Percentiles rank a stretch among this genome's conserved stretches.
These are phyloP conservation scores for Fragosphaeria purpurea DNA, from an alignment of 2,329 filamentous ascomycete genomes.

Conservation along the genomic window DNA sequence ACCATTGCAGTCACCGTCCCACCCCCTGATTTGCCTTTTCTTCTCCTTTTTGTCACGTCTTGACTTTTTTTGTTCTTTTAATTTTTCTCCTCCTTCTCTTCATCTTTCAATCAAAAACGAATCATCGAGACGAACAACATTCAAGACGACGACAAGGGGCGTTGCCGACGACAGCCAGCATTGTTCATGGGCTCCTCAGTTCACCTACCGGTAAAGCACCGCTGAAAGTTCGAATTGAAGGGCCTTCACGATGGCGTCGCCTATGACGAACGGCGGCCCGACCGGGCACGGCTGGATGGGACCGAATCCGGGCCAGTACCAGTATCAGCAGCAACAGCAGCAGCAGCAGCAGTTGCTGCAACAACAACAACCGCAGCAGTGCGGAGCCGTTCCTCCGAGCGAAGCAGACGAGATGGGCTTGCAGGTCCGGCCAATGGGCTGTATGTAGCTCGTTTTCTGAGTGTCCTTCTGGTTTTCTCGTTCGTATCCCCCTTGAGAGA, in stretches of 20 bases:
- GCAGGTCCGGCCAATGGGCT: constrained; percentile 24
- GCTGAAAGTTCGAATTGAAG: too few species aligned
- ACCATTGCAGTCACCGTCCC: not conserved
- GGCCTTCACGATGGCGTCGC: constrained; percentile 12
- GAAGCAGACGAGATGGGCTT: constrained; percentile 20
- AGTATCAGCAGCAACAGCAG: not conserved
- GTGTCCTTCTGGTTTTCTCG: not conserved
- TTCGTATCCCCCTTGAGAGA: not conserved
- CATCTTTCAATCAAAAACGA: too few species aligned
- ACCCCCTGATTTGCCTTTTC: not conserved
- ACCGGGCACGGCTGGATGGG: constrained; percentile 5
- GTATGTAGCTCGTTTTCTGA: constrained; percentile 15
- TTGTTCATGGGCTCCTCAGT: too few species aligned
- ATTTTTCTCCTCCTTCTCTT: too few species aligned
- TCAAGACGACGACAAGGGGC: not conserved
- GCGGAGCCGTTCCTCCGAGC: not conserved
- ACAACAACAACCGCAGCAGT: not conserved
- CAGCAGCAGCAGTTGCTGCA: not conserved
- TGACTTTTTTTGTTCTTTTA: too few species aligned
- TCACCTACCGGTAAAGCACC: too few species aligned
- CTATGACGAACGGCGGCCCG: constrained; percentile 10
- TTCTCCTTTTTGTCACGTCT: not conserved
- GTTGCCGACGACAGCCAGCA: not conserved
- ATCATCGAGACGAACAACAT: not conserved
- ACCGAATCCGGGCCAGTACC: constrained; percentile 2